A percentile compares a stretch with the other conserved stretches of the same genome.
These are phyloP conservation scores for Cnidoscolus chayamansa DNA, from an alignment of 441 rosid genomes.

Conservation along the genomic window DNA sequence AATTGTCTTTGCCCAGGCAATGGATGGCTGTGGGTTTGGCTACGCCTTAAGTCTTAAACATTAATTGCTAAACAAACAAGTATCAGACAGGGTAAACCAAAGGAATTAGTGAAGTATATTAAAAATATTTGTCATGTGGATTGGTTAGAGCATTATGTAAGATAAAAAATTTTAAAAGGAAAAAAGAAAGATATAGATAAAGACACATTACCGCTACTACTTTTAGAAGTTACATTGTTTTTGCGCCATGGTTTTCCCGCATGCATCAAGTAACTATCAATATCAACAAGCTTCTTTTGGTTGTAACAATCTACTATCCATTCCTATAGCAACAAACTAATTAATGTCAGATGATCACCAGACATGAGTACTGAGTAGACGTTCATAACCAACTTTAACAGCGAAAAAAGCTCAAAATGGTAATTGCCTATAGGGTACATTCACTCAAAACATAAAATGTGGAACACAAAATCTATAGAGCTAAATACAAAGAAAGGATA, in stretches of 20 bases:
- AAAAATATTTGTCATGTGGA: not conserved
- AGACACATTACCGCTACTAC: slow-evolving; percentile 36
- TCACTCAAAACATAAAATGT: not conserved
- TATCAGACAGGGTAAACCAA: not conserved
- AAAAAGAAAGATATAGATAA: not conserved
- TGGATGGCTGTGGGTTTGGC: not conserved
- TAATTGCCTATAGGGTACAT: not conserved
- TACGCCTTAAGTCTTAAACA: not conserved
- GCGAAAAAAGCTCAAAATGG: not conserved
- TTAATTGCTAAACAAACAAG: not conserved
- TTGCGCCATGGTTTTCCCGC: slow-evolving; percentile 88
- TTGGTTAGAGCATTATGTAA: not conserved
- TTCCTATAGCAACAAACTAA: slow-evolving; percentile 44
- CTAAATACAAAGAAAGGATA: not conserved
- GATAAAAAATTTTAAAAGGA: not conserved
- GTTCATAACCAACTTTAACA: slow-evolving; percentile 3
- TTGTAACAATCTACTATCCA: slow-evolving; percentile 75
- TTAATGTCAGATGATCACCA: slow-evolving; percentile 7
- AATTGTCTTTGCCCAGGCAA: not conserved
- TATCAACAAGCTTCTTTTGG: slow-evolving; percentile 70
- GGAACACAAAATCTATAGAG: not conserved
- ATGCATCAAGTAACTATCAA: slow-evolving; percentile 76
- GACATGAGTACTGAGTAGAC: not conserved
- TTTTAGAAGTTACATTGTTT: slow-evolving; percentile 28
- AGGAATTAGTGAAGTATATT: not conserved